Base-by-base conservation (phyloP, 805 yeast genomes). In the Saturnispora hagleri region DNA sequence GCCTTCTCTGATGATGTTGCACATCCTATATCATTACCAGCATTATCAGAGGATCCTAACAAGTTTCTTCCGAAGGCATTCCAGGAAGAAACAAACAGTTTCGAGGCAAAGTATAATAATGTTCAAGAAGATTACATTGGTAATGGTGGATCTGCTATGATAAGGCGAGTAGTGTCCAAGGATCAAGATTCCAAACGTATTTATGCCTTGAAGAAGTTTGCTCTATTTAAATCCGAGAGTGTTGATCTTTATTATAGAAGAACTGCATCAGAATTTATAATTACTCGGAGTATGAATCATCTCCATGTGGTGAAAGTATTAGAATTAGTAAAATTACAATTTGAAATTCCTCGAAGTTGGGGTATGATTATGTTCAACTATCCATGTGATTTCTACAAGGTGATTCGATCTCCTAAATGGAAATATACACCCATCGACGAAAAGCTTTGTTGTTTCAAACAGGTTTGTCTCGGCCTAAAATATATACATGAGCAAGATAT, bases 61-160 rank as follows among this genome's bases (percentile, higher is more conserved):
- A 76, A 74, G n/a, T 72, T 65, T 55, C 64, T 86, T 18, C 90
- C 91, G 0, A 68, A 62, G 0, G 76, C 73, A 4, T 69, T 78
- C 55, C 70, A 76, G 48, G 80, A 82, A 61, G 65, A 66, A 1
- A 71, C 72, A 50, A 66, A 72, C 3, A 72, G 73, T 43, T 65
- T 86, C 47, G 70, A 74, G 31, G 84, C 81, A 44, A 79, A 77
- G 51, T 86, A 79, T 60, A 77, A 73, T 42, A 57, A 75, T 18
- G 70, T 73, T 2, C 71, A 67, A 9, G 71, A 69, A 47, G 59
- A 56, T 28, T 57, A 47, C 31, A 54, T 86, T 48, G 93, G 90
- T 3, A 77, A 75, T 51, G 93, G 95, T 46, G 90, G 90, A 3
- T 78, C 86, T 2, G 77, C 88, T 5, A 77, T 77, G 47, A 89